Base-by-base conservation (phyloP, 2,329 filamentous ascomycete species). In the Trichophaea hybrida region DNA sequence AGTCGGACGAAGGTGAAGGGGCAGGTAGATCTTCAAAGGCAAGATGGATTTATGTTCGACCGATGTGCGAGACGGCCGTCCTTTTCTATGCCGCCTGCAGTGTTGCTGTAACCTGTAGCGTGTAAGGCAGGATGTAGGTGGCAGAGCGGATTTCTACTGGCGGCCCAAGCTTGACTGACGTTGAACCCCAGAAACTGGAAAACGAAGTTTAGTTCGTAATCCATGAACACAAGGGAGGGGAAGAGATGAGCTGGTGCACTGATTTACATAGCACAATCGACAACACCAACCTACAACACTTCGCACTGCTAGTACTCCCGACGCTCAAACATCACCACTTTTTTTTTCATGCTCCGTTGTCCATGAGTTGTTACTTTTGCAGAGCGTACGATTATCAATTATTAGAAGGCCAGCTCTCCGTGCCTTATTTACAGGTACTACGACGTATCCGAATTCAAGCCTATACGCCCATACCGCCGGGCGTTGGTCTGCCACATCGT, bases 181-280 rank as follows among this genome's bases (percentile, higher is more conserved):
- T 51, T 51, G 48, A 32, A 51, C 48, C 48, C 48, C 48, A 51
- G 48, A 32, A 46, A 51, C 48, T 51, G 48, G 48, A 51, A 46
- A 51, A 51, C 48, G 48, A 32, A 51, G 48, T n/a, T 51, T 51
- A 51, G 48, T 12, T 24, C 12, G 13, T 46, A 46, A 46, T 7
- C 40, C 40, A 13, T n/a, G 40, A 17, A 17, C 40, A 17, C 40
- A 51, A 32, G 48, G 48, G 48, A 51, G 48, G 48, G 48, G 48
- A 32, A 51, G 48, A 13, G 48, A 51, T 51, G 48, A 51, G 48
- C 48, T 51, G 48, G 48, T 46, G n/a, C 13, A 46, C 40, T n/a
- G 40, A 46, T 46, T 46, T 46, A 46, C 40, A 46, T 46, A 46
- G 40, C 40, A 46, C 40, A 46, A 46, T n/a, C n/a, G 40, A 46